These are phyloP conservation scores for Solioccasus polychromus DNA, from an alignment of 768 basidiomycete species.

Conservation along the genomic window DNA sequence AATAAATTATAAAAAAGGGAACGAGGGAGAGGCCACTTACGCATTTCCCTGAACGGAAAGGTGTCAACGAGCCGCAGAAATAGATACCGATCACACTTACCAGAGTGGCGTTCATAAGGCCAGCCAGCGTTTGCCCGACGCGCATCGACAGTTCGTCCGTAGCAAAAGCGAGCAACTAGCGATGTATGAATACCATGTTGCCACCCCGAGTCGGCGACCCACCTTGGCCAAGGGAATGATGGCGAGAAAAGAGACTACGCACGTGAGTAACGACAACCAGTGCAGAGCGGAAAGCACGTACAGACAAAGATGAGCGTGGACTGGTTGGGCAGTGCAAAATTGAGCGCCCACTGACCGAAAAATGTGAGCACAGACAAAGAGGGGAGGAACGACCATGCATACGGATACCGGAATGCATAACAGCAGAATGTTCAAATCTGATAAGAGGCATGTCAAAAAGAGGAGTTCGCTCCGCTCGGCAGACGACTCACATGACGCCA, in stretches of 20 bases:
- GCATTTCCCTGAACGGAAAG: slow-evolving; percentile 26
- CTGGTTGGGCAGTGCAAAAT: slow-evolving; percentile 51
- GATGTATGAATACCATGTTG: slow-evolving; percentile 1
- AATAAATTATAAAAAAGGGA: background rate
- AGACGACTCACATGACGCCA: slow-evolving; percentile 52
- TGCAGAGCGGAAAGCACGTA: slow-evolving; percentile 35
- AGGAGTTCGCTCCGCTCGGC: background rate
- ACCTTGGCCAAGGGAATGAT: slow-evolving; percentile 87
- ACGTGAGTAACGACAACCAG: background rate
- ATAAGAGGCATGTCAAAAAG: slow-evolving; percentile 1
- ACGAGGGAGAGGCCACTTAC: slow-evolving; percentile 18
- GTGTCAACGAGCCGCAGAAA: background rate
- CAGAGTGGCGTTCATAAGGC: slow-evolving; percentile 81
- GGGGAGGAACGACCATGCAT: slow-evolving; percentile 19
- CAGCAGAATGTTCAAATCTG: slow-evolving; percentile 71
- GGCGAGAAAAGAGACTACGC: slow-evolving; percentile 70
- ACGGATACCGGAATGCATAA: slow-evolving; percentile 71
- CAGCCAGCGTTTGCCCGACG: slow-evolving; percentile 80
- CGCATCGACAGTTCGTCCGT: slow-evolving; percentile 83
- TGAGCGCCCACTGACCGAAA: slow-evolving; percentile 60
- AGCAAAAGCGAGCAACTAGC: slow-evolving; percentile 73
- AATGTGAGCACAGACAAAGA: background rate
- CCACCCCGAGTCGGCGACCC: background rate
- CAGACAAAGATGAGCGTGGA: slow-evolving; percentile 73
- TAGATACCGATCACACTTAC: slow-evolving; percentile 36